Evolutionary conservation across 257 asterid species (phyloP), one percentile per base, ranked within the genome.

Genomic region (Scutellaria baicalensis): DNA sequence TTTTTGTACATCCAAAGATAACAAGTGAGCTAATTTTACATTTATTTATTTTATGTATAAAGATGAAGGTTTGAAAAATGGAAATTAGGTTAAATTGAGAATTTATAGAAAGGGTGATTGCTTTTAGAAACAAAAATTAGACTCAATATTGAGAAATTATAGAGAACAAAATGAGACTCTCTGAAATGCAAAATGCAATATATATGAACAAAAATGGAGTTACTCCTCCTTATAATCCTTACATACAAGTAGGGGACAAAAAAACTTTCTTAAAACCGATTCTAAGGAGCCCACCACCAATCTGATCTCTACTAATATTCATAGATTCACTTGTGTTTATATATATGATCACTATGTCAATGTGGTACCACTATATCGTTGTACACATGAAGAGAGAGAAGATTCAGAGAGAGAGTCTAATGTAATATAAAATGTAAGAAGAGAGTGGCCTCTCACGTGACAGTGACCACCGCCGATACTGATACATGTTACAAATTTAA

Each of bases 351-450:
- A 12, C 6, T 35, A 38, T 40, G 0, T 11, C 21, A 6, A 16
- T 33, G 1, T 8, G 9, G 44, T 9, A n/a, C 64, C 44, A 21
- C 44, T 31, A 36, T 18, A 68, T 42, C 42, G 33, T 27, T 1
- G 33, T 27, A 27, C 33, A 27, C 33, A 27, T 27, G 33, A 27
- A 17, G 20, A 16, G 35, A 35, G 21, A 21, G 56, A 59, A 72
- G 82, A 80, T n/a, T n/a, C n/a, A n/a, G n/a, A 63, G 94, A 88
- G n/a, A 90, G 96, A 88, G 86, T 88, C 90, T 86, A 83, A 83
- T 83, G 75, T 82, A 71, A 79, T 74, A 61, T 59, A 58, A 72
- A 40, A 16, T 66, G 64, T 4, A 12, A 18, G 71, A 49, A 78
- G 33, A 27, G 33, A 27, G 83, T 42, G 75, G 69, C 77, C 84